Percentiles rank a stretch among this genome's conserved stretches.
Conservation (phyloP, 2,329 filamentous ascomycete species). For the Endoconidiophora polonica region DNA sequence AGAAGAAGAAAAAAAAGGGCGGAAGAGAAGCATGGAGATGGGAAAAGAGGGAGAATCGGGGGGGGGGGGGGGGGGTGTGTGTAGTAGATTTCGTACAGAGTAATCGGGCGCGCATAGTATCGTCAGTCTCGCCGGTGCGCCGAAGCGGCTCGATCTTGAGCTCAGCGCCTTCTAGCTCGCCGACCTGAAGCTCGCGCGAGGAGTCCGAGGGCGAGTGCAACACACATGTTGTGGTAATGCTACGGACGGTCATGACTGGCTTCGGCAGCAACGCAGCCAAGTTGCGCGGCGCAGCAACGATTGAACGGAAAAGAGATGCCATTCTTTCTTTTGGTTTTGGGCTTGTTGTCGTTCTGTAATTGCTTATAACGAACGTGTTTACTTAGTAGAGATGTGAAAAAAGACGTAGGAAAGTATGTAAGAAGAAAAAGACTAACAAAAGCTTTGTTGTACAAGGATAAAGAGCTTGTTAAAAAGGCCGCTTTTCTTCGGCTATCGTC, state of each 20-base stretch:
- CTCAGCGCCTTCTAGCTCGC: conserved; percentile 70
- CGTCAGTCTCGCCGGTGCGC: conserved; percentile 63
- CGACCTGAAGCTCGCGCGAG: conserved; percentile 51
- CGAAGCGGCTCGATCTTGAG: conserved; percentile 86
- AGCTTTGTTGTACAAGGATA: too few species aligned
- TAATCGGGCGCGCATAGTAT: conserved; percentile 78
- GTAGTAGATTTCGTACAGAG: conserved; percentile 33
- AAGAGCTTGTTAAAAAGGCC: too few species aligned
- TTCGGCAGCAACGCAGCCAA: too few species aligned
- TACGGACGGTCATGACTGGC: conserved; percentile 11
- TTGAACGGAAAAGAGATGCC: not conserved
- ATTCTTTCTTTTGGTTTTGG: not conserved
- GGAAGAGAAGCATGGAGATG: not conserved
- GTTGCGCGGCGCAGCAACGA: too few species aligned
- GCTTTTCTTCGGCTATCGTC: too few species aligned
- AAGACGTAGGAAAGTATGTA: too few species aligned
- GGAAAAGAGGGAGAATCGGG: not conserved
- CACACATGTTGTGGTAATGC: conserved; percentile 15
- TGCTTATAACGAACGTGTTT: too few species aligned
- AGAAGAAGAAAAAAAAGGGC: too few species aligned
- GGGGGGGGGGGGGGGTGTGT: conserved; percentile 15
- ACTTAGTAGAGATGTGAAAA: too few species aligned
- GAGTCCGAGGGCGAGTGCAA: conserved; percentile 15
- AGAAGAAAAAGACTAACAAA: too few species aligned
- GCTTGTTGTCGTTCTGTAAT: too few species aligned